phyloP scores from a whole-genome alignment of 163 green algal species.

The Prototheca stagnorum region DNA sequence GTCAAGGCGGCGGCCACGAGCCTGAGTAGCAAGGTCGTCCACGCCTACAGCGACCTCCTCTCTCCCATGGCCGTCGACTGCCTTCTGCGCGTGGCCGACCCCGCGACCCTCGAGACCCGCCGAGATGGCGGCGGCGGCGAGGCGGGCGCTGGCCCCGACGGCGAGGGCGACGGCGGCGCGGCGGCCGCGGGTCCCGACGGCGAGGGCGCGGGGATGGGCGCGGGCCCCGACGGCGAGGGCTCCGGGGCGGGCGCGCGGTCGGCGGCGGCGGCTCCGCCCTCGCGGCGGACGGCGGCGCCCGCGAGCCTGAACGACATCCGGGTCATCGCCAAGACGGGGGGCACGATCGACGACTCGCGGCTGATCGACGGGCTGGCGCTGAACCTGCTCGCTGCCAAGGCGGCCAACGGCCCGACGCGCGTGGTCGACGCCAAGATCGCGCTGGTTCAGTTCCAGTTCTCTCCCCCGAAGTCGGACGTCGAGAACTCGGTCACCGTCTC shows the following conservation, averaged over 20 bases:
- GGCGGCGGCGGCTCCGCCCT: too few relatives aligned
- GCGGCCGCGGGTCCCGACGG: too few relatives aligned
- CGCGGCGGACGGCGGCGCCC: too few relatives aligned
- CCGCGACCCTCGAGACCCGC: constrained; percentile 40
- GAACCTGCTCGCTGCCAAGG: constrained; percentile 58
- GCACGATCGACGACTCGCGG: constrained; percentile 91
- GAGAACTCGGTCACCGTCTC: constrained; percentile 93
- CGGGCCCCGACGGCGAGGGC: too few relatives aligned
- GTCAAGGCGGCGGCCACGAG: constrained; percentile 89
- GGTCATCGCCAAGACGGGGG: constrained; percentile 80
- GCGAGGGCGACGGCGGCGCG: too few relatives aligned
- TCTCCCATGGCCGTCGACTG: constrained; percentile 93
- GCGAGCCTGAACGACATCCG: constrained; percentile 1
- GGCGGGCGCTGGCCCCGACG: too few relatives aligned
- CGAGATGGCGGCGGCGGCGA: too few relatives aligned
- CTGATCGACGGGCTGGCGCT: constrained; percentile 92
- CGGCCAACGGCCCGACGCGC: constrained; percentile 51
- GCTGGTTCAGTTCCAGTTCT: constrained; percentile 57
- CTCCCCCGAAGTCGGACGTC: constrained; percentile 88
- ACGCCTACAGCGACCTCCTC: constrained; percentile 81
- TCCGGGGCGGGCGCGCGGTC: too few relatives aligned
- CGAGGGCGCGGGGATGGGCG: too few relatives aligned
- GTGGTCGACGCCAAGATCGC: constrained; percentile 86
- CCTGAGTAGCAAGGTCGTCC: constrained; percentile 90
- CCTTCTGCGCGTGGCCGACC: constrained; percentile 69